Evolutionary conservation across 139 green algal genomes (phyloP).

Genomic region (Medakamo hakoo): DNA sequence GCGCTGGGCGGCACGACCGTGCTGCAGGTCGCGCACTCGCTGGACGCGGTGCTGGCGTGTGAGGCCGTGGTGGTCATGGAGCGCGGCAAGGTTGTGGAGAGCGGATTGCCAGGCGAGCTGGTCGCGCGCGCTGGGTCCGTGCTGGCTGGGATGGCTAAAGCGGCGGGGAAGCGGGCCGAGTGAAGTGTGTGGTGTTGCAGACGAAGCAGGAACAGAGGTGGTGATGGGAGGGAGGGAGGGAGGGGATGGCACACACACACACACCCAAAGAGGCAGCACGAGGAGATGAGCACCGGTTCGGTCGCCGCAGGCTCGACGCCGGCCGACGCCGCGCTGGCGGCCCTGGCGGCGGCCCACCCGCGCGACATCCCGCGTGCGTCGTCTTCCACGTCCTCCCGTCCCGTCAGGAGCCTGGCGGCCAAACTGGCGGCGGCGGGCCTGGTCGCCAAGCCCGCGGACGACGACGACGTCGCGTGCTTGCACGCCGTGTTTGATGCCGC

Average conservation of each 20-base stretch:
- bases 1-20: slow-evolving; percentile 18
- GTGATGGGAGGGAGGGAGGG: too few relatives aligned
- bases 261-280: too few relatives aligned
- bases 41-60: slow-evolving; percentile 27
- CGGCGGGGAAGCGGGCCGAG: background rate
- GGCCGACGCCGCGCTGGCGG: too few relatives aligned
- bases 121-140: background rate
- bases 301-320: too few relatives aligned
- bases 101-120: slow-evolving; percentile 22
- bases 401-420: background rate
- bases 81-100: slow-evolving; percentile 33
- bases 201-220: too few relatives aligned
- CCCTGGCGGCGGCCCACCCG: too few relatives aligned
- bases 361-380: too few relatives aligned
- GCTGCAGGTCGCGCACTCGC: slow-evolving; percentile 51
- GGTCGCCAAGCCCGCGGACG: background rate
- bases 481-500: slow-evolving; percentile 21
- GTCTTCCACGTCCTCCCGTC: too few relatives aligned
- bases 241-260: too few relatives aligned
- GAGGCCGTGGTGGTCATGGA: slow-evolving; percentile 46
- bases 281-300: too few relatives aligned
- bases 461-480: slow-evolving; percentile 12
- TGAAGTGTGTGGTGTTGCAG: too few relatives aligned
- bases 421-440: slow-evolving; percentile 1
- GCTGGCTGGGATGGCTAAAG: slow-evolving; percentile 13